Conservation (phyloP, 257 asterid genomes). For the Orobanche coerulescens region DNA sequence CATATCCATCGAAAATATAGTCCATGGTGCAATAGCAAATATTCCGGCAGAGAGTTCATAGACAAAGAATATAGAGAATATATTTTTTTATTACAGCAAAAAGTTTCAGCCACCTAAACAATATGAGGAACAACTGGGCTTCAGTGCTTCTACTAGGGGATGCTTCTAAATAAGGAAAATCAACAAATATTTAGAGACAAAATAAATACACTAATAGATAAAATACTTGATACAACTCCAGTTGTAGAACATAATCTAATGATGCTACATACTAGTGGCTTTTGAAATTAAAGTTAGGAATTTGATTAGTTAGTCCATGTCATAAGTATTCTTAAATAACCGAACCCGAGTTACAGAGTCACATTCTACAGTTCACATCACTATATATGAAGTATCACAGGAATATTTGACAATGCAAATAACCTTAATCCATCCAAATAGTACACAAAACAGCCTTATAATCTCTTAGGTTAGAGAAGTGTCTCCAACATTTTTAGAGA, state of each 20-base stretch:
- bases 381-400: neutral
- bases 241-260: neutral
- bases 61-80: neutral
- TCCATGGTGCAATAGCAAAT: conserved; percentile 1
- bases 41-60: neutral
- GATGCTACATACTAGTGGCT: neutral
- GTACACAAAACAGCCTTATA: neutral
- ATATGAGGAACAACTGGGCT: conserved; percentile 2
- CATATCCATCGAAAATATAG: neutral
- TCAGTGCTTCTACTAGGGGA: neutral
- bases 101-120: conserved; percentile 4
- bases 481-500: neutral
- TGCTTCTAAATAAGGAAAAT: neutral
- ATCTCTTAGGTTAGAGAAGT: too few relatives aligned
- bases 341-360: neutral
- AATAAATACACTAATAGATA: neutral
- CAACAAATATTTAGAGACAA: neutral
- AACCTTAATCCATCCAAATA: neutral
- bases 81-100: neutral
- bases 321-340: neutral
- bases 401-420: neutral
- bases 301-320: neutral
- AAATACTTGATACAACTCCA: neutral
- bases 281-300: neutral
- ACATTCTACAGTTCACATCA: neutral